A percentile compares a stretch with the other conserved stretches of the same genome.
These are phyloP conservation scores for Allantophomopsis lycopodina DNA, from an alignment of 2,329 filamentous ascomycete species.

Conservation along the genomic window DNA sequence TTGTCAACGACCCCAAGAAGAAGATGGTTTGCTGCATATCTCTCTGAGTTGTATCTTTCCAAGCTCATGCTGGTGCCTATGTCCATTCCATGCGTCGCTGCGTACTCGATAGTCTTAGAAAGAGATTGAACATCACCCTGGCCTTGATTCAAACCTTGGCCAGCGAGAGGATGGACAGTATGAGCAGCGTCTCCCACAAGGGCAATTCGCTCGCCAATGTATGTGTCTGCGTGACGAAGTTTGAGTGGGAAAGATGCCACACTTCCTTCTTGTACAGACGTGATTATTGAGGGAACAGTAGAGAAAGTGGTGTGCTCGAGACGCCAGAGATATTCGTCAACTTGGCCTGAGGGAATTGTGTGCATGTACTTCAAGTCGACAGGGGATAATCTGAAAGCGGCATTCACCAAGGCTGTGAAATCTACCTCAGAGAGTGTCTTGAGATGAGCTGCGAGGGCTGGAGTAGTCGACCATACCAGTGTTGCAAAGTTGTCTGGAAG, in stretches of 20 bases:
- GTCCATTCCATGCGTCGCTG: constrained; percentile 74
- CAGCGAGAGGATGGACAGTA: constrained; percentile 85
- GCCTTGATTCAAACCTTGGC: constrained; percentile 88
- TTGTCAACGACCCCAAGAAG: constrained; percentile 77
- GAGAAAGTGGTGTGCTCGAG: constrained; percentile 51
- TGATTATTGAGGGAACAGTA: constrained; percentile 49
- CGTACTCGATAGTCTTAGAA: constrained; percentile 58
- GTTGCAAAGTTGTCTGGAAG: constrained; percentile 73
- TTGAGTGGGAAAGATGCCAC: constrained; percentile 85
- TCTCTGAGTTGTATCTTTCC: constrained; percentile 67
- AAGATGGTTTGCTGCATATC: constrained; percentile 71
- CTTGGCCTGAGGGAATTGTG: constrained; percentile 40
- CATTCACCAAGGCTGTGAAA: constrained; percentile 82
- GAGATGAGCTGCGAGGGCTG: constrained; percentile 62
- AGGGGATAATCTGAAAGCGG: constrained; percentile 71
- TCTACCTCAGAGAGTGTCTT: constrained; percentile 61
- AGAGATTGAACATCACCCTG: constrained; percentile 79
- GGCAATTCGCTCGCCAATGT: constrained; percentile 79
- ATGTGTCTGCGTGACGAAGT: constrained; percentile 87
- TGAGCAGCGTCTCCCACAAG: constrained; percentile 92
- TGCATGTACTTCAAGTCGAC: constrained; percentile 79
- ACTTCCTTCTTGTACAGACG: constrained; percentile 62
- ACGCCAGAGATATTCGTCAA: constrained; percentile 76
- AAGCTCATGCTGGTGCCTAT: constrained; percentile 67
- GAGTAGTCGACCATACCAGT: constrained; percentile 89